Evolutionary conservation across 2,329 filamentous ascomycete species (phyloP), one percentile per base, ranked within the genome.

Genomic region (Dothideomycetidae sp.): DNA sequence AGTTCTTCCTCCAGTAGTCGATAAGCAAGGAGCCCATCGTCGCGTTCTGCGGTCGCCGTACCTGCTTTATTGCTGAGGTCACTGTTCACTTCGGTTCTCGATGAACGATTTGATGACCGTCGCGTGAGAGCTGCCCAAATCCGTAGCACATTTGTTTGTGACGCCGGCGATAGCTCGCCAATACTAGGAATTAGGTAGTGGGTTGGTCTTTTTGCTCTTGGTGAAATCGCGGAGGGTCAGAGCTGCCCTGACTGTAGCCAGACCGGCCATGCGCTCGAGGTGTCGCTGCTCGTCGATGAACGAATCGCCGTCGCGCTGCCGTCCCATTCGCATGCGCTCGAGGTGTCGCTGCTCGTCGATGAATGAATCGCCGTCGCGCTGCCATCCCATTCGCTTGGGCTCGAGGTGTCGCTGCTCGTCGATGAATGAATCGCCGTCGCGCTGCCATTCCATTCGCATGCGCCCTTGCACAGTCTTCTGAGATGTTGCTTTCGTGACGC

Each of bases 141-240:
- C 56, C 2, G 61, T 52, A 13, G 73, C 52, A 0, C 83, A 78
- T 0, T 82, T 80, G 53, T 84, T 85, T 52, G 86, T 63, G 26
- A 96, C 81, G 30, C 68, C 68, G 1, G 83, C 74, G 40, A 96
- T 63, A 0, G 79, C 70, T 26, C 66, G 69, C 90, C 90, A 98
- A 63, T 90, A 96, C 39, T 86, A 68, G 0, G 67, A 69, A 33
- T 81, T 81, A 3, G 78, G 85, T 58, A 73, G 90, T 0, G 78
- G 85, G 48, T 86, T 92, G 14, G 53, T 51, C 14, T 53, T 86
- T 31, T 63, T 65, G 45, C 75, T 75, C 45, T 72, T 78, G 44
- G 72, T 73, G 52, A 92, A 93, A 54, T 92, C 83, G 33, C 88
- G 76, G 5, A 94, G 66, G 1, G 83, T 75, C 26, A 96, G 67